Evolutionary conservation across 352 stramenopile genomes (phyloP).

Genomic region (Phytophthora vignae): DNA sequence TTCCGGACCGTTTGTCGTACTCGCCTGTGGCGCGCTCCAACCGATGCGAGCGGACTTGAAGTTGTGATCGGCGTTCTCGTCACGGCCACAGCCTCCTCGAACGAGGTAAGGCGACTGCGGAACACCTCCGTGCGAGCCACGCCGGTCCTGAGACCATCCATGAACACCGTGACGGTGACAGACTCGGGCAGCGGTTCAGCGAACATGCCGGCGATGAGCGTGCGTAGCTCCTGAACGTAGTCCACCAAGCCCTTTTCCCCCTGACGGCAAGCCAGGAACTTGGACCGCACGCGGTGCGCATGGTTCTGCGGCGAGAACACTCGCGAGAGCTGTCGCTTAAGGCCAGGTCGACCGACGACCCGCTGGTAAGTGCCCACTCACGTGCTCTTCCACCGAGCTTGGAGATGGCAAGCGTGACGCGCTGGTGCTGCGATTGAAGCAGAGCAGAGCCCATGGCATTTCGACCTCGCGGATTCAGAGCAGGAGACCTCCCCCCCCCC

Average conservation of each 20-base stretch:
- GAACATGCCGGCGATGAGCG: constrained; percentile 15
- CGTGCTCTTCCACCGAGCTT: constrained; percentile 29
- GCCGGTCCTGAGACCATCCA: constrained; percentile 10
- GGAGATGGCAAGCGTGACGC: constrained; percentile 22
- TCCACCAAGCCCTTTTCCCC: constrained; percentile 6
- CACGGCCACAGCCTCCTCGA: constrained; percentile 9
- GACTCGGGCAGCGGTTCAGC: constrained; percentile 4
- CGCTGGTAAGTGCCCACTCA: constrained; percentile 26
- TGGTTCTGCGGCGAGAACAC: background rate
- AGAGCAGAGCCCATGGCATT: constrained; percentile 16
- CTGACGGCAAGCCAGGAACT: constrained; percentile 5
- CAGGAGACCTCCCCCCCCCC: constrained; percentile 25
- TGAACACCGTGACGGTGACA: constrained; percentile 10
- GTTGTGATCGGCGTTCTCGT: background rate
- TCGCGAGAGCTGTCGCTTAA: constrained; percentile 13
- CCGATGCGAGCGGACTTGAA: background rate
- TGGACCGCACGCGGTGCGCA: constrained; percentile 12
- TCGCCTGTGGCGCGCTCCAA: too few species aligned
- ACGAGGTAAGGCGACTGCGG: background rate
- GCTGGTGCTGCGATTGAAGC: constrained; percentile 15
- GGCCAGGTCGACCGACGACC: background rate
- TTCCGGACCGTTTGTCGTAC: too few species aligned
- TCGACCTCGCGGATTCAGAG: constrained; percentile 32
- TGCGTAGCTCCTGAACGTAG: constrained; percentile 18
- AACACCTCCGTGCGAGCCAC: background rate